Evolutionary conservation across 352 stramenopile species (phyloP).

Genomic region (Phytophthora tentaculata): DNA sequence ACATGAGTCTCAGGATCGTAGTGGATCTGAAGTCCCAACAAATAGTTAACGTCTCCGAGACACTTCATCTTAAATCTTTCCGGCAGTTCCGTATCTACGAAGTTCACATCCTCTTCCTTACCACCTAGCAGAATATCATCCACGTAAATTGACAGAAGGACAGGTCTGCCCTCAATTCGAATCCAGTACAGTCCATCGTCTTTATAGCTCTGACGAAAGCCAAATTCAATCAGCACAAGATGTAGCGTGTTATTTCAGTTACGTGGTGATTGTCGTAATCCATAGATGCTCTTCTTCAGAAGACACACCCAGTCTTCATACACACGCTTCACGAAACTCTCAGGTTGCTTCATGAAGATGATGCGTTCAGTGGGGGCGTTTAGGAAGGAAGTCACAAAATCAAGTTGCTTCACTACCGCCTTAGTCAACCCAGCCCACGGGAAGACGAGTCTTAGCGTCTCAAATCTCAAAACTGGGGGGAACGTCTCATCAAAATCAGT

Average conservation of each 20-base stretch:
- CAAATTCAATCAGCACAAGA: slow-evolving; percentile 5
- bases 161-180: neutral
- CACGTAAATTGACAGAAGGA: slow-evolving; percentile 10
- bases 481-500: slow-evolving; percentile 28
- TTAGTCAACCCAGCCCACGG: slow-evolving; percentile 5
- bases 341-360: slow-evolving; percentile 19
- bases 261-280: neutral
- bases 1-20: slow-evolving; percentile 10
- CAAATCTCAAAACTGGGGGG: slow-evolving; percentile 13
- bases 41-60: slow-evolving; percentile 11
- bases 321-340: slow-evolving; percentile 9
- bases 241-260: slow-evolving; percentile 23
- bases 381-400: slow-evolving; percentile 16
- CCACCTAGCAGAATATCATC: slow-evolving; percentile 12
- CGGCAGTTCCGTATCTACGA: slow-evolving; percentile 1
- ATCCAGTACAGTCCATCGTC: slow-evolving; percentile 20
- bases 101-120: slow-evolving; percentile 5
- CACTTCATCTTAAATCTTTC: slow-evolving; percentile 11
- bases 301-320: slow-evolving; percentile 13
- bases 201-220: slow-evolving; percentile 1
- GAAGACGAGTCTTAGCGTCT: slow-evolving; percentile 17
- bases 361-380: slow-evolving; percentile 9
- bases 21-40: slow-evolving; percentile 16
- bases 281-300: slow-evolving; percentile 12
- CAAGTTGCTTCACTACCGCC: slow-evolving; percentile 8